Evolutionary conservation across 1,139 yeast genomes (phyloP), one percentile per base, ranked within the genome.

Genomic region (Nakaseomyces nivariensis): DNA sequence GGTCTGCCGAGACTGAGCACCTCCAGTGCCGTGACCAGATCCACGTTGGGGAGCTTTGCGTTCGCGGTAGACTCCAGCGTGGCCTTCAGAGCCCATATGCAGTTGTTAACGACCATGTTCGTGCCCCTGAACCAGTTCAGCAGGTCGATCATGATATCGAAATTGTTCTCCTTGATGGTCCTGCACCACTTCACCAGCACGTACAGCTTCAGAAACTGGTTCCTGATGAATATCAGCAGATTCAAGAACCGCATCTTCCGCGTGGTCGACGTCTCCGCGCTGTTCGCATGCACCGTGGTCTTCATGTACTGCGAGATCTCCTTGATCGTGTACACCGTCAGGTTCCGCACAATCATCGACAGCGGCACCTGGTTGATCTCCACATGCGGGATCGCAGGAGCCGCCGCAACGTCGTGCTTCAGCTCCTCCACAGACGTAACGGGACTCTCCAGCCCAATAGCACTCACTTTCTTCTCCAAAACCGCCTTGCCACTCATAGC

Each of bases 1-100:
- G 97, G 96, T 56, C 85, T 72, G 3, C 96, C 95, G 45, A 78
- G 74, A 40, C 82, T 76, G 47, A 89, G 71, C 1, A 92, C 96
- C 61, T 92, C 95, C 56, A 92, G 71, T 1, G 96, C 88, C 0
- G 97, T 89, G 41, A 81, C 76, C 34, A 92, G 67, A 66, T 92
- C 97, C 0, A 96, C 92, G 65, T 88, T 86, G 6, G 96, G 95
- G 52, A 90, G 69, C 61, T 88, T 87, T 1, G 97, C 97, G 22
- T 90, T 87, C 5, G 81, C 74, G 53, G 89, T 73, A 37, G 83
- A 79, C 40, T 82, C 78, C 56, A 85, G 83, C 48, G 78, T 79
- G 46, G 75, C 75, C 55, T 72, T 76, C 37, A 79, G 75, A 47
- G 73, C 85, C 81, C 74, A 78, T 46, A 74, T 74, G 50, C 84